phyloP scores from a whole-genome alignment of 2,329 filamentous ascomycete genomes.

The Mycosphaerella sp. region DNA sequence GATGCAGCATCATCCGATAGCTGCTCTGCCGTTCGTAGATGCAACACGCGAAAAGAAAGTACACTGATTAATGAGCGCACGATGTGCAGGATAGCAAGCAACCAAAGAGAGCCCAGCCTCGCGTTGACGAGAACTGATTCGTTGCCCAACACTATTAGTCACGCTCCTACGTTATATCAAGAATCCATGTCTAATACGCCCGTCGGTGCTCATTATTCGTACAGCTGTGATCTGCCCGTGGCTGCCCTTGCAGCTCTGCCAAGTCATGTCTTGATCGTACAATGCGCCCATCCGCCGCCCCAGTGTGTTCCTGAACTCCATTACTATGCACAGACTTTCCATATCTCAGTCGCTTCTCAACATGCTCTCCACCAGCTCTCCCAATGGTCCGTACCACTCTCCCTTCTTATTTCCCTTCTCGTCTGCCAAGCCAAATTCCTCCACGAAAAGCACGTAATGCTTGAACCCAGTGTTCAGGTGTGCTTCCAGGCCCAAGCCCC shows the following conservation, averaged over 20 bases:
- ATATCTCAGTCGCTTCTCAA: slow-evolving; percentile 68
- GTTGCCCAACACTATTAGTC: neutral
- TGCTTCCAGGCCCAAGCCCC: slow-evolving; percentile 89
- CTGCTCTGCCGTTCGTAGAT: neutral
- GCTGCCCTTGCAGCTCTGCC: neutral
- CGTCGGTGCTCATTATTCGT: neutral
- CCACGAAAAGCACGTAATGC: slow-evolving; percentile 97
- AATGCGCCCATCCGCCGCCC: neutral
- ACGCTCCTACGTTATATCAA: neutral
- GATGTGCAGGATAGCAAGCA: neutral
- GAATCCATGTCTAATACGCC: neutral
- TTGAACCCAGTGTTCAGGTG: slow-evolving; percentile 99
- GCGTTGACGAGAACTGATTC: neutral
- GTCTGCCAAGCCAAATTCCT: slow-evolving; percentile 86
- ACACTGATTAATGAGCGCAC: too few species aligned
- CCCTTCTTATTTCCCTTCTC: slow-evolving; percentile 54
- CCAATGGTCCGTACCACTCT: slow-evolving; percentile 96
- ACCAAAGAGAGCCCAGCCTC: neutral
- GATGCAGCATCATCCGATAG: slow-evolving; percentile 47
- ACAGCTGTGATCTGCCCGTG: neutral
- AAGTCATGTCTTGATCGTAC: neutral
- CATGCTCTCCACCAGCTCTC: slow-evolving; percentile 97
- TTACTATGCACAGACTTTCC: neutral
- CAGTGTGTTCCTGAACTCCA: neutral
- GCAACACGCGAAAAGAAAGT: neutral